Conservation (phyloP, 176 grass and related monocot genomes). For the Cenchrus americanus region DNA sequence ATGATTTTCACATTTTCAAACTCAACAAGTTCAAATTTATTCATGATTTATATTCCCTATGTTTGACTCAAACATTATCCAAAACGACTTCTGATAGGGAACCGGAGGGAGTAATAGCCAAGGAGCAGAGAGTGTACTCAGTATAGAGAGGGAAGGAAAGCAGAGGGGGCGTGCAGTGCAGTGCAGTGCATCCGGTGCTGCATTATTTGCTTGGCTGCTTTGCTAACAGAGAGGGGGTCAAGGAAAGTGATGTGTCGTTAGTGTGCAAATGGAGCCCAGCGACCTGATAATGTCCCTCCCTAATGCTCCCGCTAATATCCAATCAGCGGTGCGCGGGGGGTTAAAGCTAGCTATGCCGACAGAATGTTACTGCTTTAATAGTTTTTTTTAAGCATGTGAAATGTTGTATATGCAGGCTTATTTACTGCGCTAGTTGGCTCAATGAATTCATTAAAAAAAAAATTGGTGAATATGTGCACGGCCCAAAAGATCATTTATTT, state of each 20-base stretch:
- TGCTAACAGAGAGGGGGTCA: conserved; percentile 24
- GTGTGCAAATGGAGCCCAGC: conserved; percentile 45
- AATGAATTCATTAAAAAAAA: neutral
- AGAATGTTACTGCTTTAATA: neutral
- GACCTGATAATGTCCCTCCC: conserved; percentile 18
- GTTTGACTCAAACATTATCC: too few species aligned
- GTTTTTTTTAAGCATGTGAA: neutral
- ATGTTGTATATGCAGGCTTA: neutral
- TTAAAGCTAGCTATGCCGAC: neutral
- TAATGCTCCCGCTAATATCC: neutral
- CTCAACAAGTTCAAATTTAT: too few species aligned
- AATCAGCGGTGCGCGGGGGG: neutral
- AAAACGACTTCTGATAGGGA: too few species aligned
- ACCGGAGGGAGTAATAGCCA: too few species aligned
- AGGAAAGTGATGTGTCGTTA: conserved; percentile 45
- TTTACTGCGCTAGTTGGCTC: neutral
- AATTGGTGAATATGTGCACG: neutral
- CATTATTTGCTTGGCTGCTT: conserved; percentile 37
- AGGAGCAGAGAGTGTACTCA: too few species aligned
- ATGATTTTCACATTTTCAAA: too few species aligned
- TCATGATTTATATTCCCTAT: too few species aligned
- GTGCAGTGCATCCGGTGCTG: conserved; percentile 2
- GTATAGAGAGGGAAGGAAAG: neutral
- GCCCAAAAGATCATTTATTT: neutral
- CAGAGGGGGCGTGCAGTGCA: neutral